Evolutionary conservation across 768 basidiomycete genomes (phyloP), one percentile per base, ranked within the genome.

Genomic region (Daedaleopsis sinensis): DNA sequence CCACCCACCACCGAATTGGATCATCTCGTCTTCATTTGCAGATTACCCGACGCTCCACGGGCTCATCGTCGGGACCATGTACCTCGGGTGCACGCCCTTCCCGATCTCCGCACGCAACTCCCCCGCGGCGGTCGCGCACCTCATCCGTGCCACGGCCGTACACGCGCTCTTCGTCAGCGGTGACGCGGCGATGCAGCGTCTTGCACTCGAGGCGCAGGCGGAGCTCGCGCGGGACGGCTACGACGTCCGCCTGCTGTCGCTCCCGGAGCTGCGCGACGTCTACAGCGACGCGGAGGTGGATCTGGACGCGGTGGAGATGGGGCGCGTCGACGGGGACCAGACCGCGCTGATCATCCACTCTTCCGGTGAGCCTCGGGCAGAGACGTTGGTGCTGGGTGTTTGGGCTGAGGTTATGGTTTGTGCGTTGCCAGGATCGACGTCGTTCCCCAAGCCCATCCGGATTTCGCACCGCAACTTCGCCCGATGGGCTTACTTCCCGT

Each of bases 391-490:
- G 21, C 38, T 19, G 36, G 5, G 52, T 32, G 32, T n/a, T 19
- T 5, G 37, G 18, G 8, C 13, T 35, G 15, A n/a, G 8, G 27
- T 38, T 8, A 15, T 12, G 39, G 39, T 18, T 42, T 10, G 39
- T 13, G 39, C 39, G 49, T 35, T 35, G 32, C 35, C 38, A 58
- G 73, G 73, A 16, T 73, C 73, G 2, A 71, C 72, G 7, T 61
- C 71, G 0, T 71, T 72, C 56, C 71, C 72, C 2, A 74, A 73
- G 56, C 66, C 70, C 2, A 67, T 71, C 37, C 56, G 61, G 5
- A 47, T 66, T 38, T 64, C 63, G 10, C 61, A 70, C 44, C 50
- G 39, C n/a, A 47, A 53, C 35, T 43, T 72, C 19, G 51, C 62
- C 2, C 51, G 68, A 47, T 66, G 65, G 68, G 55, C 48, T 18